Percentiles rank a stretch among this genome's conserved stretches.
Conservation (phyloP, 768 basidiomycete genomes). For the Fomitopsis serialis region DNA sequence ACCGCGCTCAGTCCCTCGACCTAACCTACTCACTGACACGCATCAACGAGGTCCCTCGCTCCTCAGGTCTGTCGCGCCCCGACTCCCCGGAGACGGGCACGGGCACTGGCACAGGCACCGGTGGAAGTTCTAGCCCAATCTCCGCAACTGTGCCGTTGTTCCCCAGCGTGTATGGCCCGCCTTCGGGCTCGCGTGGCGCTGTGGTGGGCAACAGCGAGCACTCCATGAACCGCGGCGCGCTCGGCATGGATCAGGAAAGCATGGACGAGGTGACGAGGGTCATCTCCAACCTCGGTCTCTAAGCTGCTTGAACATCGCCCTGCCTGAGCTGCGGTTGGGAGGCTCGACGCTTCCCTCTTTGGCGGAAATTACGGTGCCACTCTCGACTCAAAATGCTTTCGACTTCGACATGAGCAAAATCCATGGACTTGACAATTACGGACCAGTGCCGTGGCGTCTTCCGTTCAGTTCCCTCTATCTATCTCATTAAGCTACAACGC, state of each 20-base stretch:
- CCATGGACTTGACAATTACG: constrained; percentile 1
- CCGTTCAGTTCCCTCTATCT: background rate
- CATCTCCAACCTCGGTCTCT: constrained; percentile 49
- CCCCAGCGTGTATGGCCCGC: constrained; percentile 79
- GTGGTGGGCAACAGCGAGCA: constrained; percentile 21
- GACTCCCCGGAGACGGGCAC: constrained; percentile 80
- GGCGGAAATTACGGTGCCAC: no score
- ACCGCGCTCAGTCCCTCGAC: constrained; percentile 87
- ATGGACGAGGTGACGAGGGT: constrained; percentile 73
- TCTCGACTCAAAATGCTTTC: background rate
- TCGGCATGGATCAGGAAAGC: constrained; percentile 46
- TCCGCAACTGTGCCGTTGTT: constrained; percentile 76
- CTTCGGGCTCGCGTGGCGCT: constrained; percentile 27
- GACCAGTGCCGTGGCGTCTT: background rate
- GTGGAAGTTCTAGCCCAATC: constrained; percentile 74
- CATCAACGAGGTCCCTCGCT: constrained; percentile 58
- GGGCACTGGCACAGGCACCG: constrained; percentile 47
- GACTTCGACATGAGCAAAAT: background rate
- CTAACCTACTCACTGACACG: constrained; percentile 80
- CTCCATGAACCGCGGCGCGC: constrained; percentile 19
- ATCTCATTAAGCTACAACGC: background rate
- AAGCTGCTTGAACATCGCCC: constrained; percentile 4
- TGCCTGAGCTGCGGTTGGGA: background rate
- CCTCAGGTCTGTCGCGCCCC: constrained; percentile 54
- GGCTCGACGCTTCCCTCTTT: background rate